Base-by-base conservation (phyloP, 2,329 filamentous ascomycete species). In the Chaetomium sp. region DNA sequence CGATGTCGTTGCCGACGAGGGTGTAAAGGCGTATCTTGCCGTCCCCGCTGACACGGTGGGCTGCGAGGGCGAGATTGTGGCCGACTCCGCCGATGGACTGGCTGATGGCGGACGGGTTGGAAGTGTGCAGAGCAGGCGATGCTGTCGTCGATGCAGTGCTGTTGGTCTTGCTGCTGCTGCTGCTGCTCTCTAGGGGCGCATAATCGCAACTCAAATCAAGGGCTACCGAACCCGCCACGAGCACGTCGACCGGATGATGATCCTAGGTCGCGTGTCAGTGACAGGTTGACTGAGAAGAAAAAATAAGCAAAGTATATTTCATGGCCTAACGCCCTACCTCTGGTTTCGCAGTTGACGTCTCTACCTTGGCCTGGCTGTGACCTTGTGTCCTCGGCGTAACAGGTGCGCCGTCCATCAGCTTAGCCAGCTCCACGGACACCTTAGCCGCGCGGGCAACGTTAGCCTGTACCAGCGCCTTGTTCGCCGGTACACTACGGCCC, bases 81-180 rank as follows among this genome's bases (percentile, higher is more conserved):
- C 89, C 94, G 6, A 97, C 94, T 6, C 94, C 94, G 10, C 94
- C 94, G 6, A 96, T 80, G 1, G 87, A 89, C 67, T 95, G 90
- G 38, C 75, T 83, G 61, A 96, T 95, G 11, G 77, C 75, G 6
- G 91, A 84, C 49, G 89, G 89, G 66, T 97, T 97, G 0, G 92
- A 97, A 0, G 91, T 96, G 57, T 91, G 81, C 40, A 85, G 75
- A 50, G 79, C 73, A 5, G 84, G 79, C 4, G 71, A 68, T 6
- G 65, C 61, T 34, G 65, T 27, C 19, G 19, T 27, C 19, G 19
- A 27, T 27, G 19, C 19, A 27, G 19, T 27, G 19, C 2, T 27
- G 19, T 27, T 27, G 19, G 19, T 61, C 43, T 68, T 59, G 56
- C 59, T 64, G 37, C 61, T 64, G 36, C 61, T 53, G 8, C 60